A percentile compares a stretch with the other conserved stretches of the same genome.
Evolutionary conservation across 257 asterid species (phyloP).

Genomic region (Dorcoceras hygrometricum): DNA sequence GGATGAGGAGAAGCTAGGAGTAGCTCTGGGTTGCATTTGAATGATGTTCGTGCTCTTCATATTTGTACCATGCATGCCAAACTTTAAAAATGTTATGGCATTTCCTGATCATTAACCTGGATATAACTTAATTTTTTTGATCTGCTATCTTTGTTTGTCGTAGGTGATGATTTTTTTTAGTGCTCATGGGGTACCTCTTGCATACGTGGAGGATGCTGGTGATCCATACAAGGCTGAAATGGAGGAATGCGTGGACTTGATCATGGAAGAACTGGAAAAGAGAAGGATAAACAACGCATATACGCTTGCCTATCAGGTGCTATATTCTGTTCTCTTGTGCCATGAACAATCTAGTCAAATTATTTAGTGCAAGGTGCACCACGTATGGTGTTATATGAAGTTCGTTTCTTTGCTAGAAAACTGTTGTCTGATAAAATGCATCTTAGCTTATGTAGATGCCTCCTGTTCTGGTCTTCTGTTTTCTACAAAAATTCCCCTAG

Average conservation of each 20-base stretch:
- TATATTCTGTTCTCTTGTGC: conserved; percentile 7
- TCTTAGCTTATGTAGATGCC: not conserved
- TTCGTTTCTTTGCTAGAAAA: conserved; percentile 12
- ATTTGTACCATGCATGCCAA: not conserved
- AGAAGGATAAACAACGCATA: conserved; percentile 61
- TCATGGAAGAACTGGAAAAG: conserved; percentile 92
- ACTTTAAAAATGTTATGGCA: not conserved
- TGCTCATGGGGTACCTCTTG: conserved; percentile 98
- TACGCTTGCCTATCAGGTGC: conserved; percentile 98
- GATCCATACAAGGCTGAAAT: conserved; percentile 99
- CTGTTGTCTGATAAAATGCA: not conserved
- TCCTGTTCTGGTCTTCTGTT: not conserved
- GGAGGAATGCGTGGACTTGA: conserved; percentile 99
- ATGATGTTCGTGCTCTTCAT: not conserved
- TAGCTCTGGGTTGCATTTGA: not conserved
- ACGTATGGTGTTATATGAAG: not conserved
- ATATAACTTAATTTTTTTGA: not conserved
- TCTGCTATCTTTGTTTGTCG: conserved; percentile 5
- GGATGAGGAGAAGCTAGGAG: not conserved
- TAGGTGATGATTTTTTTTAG: conserved; percentile 99
- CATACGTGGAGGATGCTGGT: conserved; percentile 99
- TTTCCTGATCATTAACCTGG: not conserved
- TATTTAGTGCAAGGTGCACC: not conserved
- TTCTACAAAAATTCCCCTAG: not conserved
- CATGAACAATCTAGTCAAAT: not conserved